These are phyloP conservation scores for Keithomyces neogunnii DNA, from an alignment of 2,329 filamentous ascomycete species.

Conservation along the genomic window DNA sequence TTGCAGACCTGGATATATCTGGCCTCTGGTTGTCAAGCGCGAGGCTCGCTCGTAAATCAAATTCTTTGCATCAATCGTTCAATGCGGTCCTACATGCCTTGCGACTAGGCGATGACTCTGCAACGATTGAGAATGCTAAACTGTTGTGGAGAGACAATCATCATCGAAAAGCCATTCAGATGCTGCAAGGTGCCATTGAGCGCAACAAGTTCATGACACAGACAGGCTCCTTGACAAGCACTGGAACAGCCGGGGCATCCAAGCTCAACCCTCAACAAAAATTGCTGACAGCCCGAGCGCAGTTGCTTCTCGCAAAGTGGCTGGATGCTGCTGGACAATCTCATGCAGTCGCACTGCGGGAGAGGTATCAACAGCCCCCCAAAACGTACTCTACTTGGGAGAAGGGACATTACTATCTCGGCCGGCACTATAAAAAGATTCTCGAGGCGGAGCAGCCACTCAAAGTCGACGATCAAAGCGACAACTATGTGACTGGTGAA, in stretches of 20 bases:
- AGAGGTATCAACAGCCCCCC: slow-evolving; percentile 78
- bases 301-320: slow-evolving; percentile 92
- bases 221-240: slow-evolving; percentile 26
- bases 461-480: slow-evolving; percentile 66
- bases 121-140: slow-evolving; percentile 89
- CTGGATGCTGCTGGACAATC: slow-evolving; percentile 92
- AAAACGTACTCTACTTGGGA: slow-evolving; percentile 70
- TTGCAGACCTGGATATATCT: slow-evolving; percentile 66
- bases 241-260: slow-evolving; percentile 21
- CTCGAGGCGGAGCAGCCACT: slow-evolving; percentile 80
- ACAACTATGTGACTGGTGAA: slow-evolving; percentile 72
- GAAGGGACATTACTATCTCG: slow-evolving; percentile 94
- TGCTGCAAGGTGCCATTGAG: slow-evolving; percentile 76
- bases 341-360: slow-evolving; percentile 68
- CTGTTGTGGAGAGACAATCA: slow-evolving; percentile 90
- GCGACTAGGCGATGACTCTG: slow-evolving; percentile 73
- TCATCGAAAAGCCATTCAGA: slow-evolving; percentile 89
- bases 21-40: slow-evolving; percentile 80
- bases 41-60: slow-evolving; percentile 76
- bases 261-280: slow-evolving; percentile 42
- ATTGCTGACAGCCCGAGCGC: slow-evolving; percentile 64
- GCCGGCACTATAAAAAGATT: slow-evolving; percentile 94
- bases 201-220: slow-evolving; percentile 63
- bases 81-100: slow-evolving; percentile 88
- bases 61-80: slow-evolving; percentile 79